Evolutionary conservation across 441 rosid genomes (phyloP).

Genomic region (Mallotus japonicus): DNA sequence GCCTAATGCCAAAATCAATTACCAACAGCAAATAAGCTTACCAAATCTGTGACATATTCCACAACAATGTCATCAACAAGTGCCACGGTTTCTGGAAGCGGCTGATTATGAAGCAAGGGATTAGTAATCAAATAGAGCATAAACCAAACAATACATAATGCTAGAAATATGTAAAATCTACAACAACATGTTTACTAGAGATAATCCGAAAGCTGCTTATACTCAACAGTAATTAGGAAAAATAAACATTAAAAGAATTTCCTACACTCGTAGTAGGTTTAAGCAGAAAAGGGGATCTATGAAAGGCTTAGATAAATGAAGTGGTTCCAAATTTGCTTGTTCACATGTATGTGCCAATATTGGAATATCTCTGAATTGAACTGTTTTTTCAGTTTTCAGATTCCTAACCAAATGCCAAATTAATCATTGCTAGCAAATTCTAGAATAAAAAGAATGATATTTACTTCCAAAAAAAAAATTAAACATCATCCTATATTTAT

Average conservation of each 20-base stretch:
- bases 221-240: neutral
- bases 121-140: neutral
- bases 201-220: neutral
- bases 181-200: neutral
- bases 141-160: neutral
- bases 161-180: neutral
- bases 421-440: neutral
- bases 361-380: no score
- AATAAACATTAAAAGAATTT: neutral
- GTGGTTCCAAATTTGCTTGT: no score
- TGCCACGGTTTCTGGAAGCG: constrained; percentile 88
- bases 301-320: neutral
- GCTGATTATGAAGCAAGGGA: constrained; percentile 43
- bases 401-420: neutral
- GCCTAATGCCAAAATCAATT: neutral
- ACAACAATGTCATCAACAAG: constrained; percentile 93
- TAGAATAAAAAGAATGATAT: neutral
- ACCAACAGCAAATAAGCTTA: constrained; percentile 28
- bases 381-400: neutral
- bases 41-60: constrained; percentile 89
- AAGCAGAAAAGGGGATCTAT: neutral
- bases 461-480: neutral
- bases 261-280: neutral
- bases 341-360: no score
- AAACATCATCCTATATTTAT: neutral